Conservation (phyloP, 495 filamentous ascomycete species). For the Pseudomonodictys pantanalensis region DNA sequence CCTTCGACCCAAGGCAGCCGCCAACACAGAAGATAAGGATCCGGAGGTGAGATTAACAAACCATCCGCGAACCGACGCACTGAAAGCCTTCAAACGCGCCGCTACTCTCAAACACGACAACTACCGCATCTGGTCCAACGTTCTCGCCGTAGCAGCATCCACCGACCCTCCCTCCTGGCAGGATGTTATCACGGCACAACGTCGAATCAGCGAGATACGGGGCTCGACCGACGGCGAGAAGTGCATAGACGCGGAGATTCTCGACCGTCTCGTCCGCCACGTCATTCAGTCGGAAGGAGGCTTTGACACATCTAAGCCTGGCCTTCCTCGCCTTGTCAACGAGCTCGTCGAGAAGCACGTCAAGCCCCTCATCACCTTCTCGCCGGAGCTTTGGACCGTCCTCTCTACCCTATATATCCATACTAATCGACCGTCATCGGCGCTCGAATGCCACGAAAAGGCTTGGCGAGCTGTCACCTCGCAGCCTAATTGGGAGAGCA, state of each 20-base stretch:
- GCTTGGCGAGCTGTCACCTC: conserved; percentile 69
- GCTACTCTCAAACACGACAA: conserved; percentile 75
- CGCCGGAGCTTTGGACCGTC: conserved; percentile 70
- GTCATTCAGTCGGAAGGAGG: conserved; percentile 43
- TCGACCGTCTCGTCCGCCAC: conserved; percentile 69
- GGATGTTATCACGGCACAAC: conserved; percentile 71
- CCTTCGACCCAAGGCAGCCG: conserved; percentile 23
- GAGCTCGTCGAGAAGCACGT: conserved; percentile 68
- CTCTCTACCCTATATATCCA: conserved; percentile 69
- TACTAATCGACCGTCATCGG: conserved; percentile 61
- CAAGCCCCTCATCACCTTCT: conserved; percentile 77
- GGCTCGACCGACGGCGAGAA: conserved; percentile 65
- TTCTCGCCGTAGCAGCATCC: conserved; percentile 78
- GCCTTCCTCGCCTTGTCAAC: conserved; percentile 55
- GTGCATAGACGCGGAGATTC: conserved; percentile 69
- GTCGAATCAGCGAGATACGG: conserved; percentile 72
- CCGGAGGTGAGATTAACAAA: conserved; percentile 34
- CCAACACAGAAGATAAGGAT: conserved; percentile 31
- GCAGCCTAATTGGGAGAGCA: conserved; percentile 47
- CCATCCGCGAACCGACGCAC: conserved; percentile 63
- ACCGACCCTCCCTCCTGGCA: conserved; percentile 68
- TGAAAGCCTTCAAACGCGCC: conserved; percentile 79
- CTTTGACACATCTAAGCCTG: conserved; percentile 36
- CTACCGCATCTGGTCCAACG: conserved; percentile 93
- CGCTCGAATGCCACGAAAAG: conserved; percentile 80